These are phyloP conservation scores for Huntiella omanensis DNA, from an alignment of 2,329 filamentous ascomycete species.

Conservation along the genomic window DNA sequence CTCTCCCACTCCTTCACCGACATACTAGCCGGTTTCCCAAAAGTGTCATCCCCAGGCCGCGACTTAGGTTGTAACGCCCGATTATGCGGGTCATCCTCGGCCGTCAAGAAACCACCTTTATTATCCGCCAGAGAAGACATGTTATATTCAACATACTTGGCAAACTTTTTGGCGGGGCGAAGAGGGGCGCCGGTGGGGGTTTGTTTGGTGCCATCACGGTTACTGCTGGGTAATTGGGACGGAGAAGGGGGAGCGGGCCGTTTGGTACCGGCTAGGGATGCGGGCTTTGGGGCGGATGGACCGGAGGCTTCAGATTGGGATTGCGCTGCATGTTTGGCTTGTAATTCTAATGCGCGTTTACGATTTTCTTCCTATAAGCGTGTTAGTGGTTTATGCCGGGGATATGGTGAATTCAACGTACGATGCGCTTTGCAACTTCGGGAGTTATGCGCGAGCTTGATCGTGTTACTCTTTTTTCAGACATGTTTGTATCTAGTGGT, in stretches of 20 bases:
- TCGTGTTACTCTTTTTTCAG: slow-evolving; percentile 1
- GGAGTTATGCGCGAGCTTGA: slow-evolving; percentile 22
- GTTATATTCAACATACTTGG: slow-evolving; percentile 93
- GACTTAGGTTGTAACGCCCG: slow-evolving; percentile 38
- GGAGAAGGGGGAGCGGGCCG: slow-evolving; percentile 29
- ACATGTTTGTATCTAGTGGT: slow-evolving; percentile 1
- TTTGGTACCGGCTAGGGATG: slow-evolving; percentile 3
- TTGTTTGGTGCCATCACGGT: slow-evolving; percentile 34
- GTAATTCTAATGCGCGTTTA: slow-evolving; percentile 72
- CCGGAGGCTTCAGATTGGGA: neutral
- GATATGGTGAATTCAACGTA: slow-evolving; percentile 18
- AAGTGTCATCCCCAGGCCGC: slow-evolving; percentile 21
- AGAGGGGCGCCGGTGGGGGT: slow-evolving; percentile 38
- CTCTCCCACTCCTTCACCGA: slow-evolving; percentile 82
- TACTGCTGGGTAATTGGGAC: slow-evolving; percentile 29
- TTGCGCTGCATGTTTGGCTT: slow-evolving; percentile 47
- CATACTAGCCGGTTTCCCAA: slow-evolving; percentile 70
- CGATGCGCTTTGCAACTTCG: slow-evolving; percentile 35
- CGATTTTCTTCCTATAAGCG: slow-evolving; percentile 58
- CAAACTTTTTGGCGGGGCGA: slow-evolving; percentile 68
- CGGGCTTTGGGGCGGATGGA: slow-evolving; percentile 47
- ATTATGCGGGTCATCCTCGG: slow-evolving; percentile 80
- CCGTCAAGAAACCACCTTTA: slow-evolving; percentile 84
- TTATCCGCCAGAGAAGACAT: slow-evolving; percentile 97
- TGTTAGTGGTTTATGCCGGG: slow-evolving; percentile 9